phyloP scores from a whole-genome alignment of 495 filamentous ascomycete species.

The Xylona heveae region DNA sequence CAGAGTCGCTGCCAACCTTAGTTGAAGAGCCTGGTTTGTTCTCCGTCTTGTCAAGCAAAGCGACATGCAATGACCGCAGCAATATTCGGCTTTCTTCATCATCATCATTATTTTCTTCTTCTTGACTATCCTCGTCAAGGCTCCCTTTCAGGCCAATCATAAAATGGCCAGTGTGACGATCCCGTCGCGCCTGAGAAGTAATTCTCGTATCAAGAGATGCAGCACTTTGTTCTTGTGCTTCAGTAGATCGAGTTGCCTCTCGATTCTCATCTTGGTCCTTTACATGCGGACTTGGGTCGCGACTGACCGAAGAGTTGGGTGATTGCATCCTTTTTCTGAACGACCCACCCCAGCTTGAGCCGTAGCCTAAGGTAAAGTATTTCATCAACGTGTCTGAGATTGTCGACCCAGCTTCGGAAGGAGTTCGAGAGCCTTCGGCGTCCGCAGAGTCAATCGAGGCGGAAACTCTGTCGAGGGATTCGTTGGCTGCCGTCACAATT shows the following conservation, averaged over 20 bases:
- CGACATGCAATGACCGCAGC: conserved; percentile 27
- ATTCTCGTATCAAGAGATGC: too few species aligned
- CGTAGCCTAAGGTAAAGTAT: conserved; percentile 39
- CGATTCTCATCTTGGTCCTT: too few species aligned
- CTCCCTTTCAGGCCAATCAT: conserved; percentile 50
- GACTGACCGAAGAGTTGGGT: too few species aligned
- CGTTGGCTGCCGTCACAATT: conserved; percentile 15
- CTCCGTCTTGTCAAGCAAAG: background rate
- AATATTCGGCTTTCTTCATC: conserved; percentile 20
- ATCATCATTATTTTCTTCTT: conserved; percentile 10
- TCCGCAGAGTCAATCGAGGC: conserved; percentile 4
- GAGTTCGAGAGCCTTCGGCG: background rate
- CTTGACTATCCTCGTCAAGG: conserved; percentile 21
- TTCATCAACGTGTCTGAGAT: conserved; percentile 23
- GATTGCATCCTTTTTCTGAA: too few species aligned
- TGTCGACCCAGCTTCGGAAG: background rate
- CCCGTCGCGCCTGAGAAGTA: too few species aligned
- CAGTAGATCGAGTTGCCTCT: too few species aligned
- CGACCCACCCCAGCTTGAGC: conserved; percentile 32
- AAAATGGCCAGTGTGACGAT: conserved; percentile 49
- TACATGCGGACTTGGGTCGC: too few species aligned
- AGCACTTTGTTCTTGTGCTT: too few species aligned
- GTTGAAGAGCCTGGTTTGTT: background rate
- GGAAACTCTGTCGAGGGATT: conserved; percentile 8
- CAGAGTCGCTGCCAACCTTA: too few species aligned